Evolutionary conservation across 257 asterid species (phyloP).

Genomic region (Solanum gracilifrons): DNA sequence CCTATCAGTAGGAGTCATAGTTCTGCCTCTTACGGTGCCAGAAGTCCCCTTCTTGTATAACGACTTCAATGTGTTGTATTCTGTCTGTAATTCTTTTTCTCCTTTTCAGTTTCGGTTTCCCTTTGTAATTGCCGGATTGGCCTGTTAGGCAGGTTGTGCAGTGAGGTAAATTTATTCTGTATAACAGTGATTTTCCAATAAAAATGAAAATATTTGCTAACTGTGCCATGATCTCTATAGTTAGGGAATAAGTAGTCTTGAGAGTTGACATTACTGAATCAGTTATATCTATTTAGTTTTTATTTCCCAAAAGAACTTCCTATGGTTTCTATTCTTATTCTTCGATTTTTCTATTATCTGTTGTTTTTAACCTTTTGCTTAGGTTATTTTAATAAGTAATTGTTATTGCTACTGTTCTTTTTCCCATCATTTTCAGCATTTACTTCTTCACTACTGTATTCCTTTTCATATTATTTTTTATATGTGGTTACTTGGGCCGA

Average conservation of each 20-base stretch:
- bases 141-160: constrained; percentile 18
- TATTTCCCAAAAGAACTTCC: not conserved
- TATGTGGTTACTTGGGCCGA: not conserved
- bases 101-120: constrained; percentile 13
- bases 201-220: not conserved
- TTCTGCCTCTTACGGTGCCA: constrained; percentile 45
- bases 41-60: constrained; percentile 53
- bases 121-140: constrained; percentile 4
- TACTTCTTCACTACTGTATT: not conserved
- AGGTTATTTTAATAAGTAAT: not conserved
- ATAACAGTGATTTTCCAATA: constrained; percentile 14
- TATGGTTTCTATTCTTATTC: not conserved
- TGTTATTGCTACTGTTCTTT: not conserved
- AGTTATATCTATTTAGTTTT: not conserved
- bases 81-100: constrained; percentile 24
- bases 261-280: not conserved
- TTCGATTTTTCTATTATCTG: not conserved
- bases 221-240: not conserved
- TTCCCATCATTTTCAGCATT: not conserved
- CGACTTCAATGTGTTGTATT: constrained; percentile 16
- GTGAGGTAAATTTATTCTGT: constrained; percentile 19
- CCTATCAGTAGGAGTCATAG: constrained; percentile 84
- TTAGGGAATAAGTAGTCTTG: not conserved
- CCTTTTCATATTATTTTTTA: not conserved
- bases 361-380: not conserved